Base-by-base conservation (phyloP, 108 stramenopile genomes). In the Licmophora abbreviata region DNA sequence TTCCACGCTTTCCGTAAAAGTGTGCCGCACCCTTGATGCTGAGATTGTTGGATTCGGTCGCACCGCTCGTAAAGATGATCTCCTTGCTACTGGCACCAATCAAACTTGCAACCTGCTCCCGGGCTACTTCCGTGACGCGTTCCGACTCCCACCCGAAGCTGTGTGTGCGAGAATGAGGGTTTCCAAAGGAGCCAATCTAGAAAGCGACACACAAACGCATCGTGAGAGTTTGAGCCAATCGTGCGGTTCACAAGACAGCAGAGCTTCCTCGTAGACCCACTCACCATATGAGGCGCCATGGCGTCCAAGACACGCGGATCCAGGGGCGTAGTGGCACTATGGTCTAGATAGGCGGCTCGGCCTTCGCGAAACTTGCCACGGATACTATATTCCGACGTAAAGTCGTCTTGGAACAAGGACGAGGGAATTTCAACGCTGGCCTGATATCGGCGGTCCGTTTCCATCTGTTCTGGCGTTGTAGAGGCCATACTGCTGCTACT, bases 281-380 rank as follows among this genome's bases (percentile, higher is more conserved):
- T 58, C 47, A 93, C 72, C 85, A 96, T 85, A 59, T 73, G 96
- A 14, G 96, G 95, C 68, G 92, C 79, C 98, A 99, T 99, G 29
- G 87, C 77, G 64, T 99, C 98, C 45, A 99, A 59, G 3, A 97
- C 98, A 23, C 98, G 84, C n/a, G 96, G 98, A 75, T 99, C 98
- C 71, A 98, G 46, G 24, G 97, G 98, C 17, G 97, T 97, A 8
- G 98, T 99, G 1, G 96, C 81, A 51, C 81, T 79, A 61, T 86
- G 75, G 66, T 96, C 95, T 27, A 92, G 56, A 51, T 92, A 96
- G 1, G 88, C 84, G 1, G 92, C 85, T 20, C 81, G 66, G 17
- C 85, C 93, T 41, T 81, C 79, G 1, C 70, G 63, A 56, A 91
- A 91, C 17, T 74, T 56, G 24, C 77, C 83, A 5, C 59, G 66